phyloP scores from a whole-genome alignment of 1,284 basidiomycete genomes.

The Irpex rosettiformis region DNA sequence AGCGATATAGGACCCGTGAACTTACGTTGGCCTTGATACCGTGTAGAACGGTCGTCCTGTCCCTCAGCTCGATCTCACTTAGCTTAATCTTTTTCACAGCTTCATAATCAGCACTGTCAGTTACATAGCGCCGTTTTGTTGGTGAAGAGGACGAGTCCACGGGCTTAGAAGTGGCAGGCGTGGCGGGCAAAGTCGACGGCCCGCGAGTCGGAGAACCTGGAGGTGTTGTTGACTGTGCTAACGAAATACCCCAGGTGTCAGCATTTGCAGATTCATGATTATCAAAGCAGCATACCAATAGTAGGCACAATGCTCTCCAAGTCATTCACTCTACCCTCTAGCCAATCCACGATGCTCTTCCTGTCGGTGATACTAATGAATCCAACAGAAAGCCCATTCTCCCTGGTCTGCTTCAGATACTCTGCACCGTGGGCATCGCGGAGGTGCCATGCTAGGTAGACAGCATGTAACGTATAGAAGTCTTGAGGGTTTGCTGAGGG shows the following conservation, averaged over 20 bases:
- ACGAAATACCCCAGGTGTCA: constrained; percentile 4
- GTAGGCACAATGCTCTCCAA: constrained; percentile 58
- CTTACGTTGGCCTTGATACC: constrained; percentile 74
- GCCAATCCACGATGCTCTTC: constrained; percentile 79
- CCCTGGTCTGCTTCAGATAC: constrained; percentile 82
- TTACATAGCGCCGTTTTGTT: constrained; percentile 73
- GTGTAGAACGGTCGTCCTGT: constrained; percentile 73
- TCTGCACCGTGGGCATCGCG: constrained; percentile 73
- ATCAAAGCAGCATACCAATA: constrained; percentile 34
- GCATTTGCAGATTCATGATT: neutral
- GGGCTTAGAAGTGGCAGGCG: constrained; percentile 32
- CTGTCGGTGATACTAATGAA: constrained; percentile 87
- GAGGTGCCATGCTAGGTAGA: constrained; percentile 79
- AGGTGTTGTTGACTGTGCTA: constrained; percentile 52
- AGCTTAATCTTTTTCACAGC: constrained; percentile 79
- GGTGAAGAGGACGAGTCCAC: constrained; percentile 44
- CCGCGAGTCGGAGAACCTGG: constrained; percentile 56
- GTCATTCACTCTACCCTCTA: constrained; percentile 62
- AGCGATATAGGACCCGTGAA: neutral
- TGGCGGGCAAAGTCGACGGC: constrained; percentile 24
- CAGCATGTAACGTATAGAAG: constrained; percentile 76
- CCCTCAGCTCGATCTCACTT: constrained; percentile 70
- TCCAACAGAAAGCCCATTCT: constrained; percentile 65
- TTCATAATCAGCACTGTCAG: constrained; percentile 76
- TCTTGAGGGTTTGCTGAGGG: constrained; percentile 44